These are phyloP conservation scores for Trichocladium antarcticum DNA, from an alignment of 495 filamentous ascomycete genomes.

Conservation along the genomic window DNA sequence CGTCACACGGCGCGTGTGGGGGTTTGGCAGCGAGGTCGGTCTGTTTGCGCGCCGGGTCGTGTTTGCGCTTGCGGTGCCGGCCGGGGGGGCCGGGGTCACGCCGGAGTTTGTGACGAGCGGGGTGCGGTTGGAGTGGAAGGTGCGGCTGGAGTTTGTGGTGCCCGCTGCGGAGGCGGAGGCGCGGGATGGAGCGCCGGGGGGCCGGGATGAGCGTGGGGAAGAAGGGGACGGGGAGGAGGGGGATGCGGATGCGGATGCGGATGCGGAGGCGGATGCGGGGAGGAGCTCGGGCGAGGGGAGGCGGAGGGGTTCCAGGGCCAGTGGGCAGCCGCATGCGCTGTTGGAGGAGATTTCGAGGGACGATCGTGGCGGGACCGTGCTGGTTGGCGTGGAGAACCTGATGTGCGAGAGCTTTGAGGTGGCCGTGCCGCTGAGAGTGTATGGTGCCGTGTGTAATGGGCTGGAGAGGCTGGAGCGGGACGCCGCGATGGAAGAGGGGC, in stretches of 20 bases:
- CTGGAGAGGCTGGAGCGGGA: conserved; percentile 41
- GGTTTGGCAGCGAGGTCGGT: conserved; percentile 63
- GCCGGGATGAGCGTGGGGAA: neutral
- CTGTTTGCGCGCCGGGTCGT: conserved; percentile 66
- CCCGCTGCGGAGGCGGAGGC: conserved; percentile 31
- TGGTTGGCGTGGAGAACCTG: conserved; percentile 64
- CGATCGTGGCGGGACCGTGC: conserved; percentile 54
- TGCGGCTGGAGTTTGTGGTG: conserved; percentile 80
- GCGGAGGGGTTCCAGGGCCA: neutral
- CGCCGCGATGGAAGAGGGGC: conserved; percentile 36
- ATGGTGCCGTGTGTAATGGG: conserved; percentile 50
- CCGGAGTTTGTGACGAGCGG: conserved; percentile 85
- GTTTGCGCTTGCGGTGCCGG: conserved; percentile 72
- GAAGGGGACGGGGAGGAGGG: conserved; percentile 6
- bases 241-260: conserved; percentile 9
- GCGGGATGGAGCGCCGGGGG: neutral
- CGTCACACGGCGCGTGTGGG: conserved; percentile 71
- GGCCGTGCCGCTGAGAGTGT: conserved; percentile 69
- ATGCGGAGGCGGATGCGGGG: neutral
- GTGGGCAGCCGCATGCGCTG: conserved; percentile 26
- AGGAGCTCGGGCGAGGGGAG: neutral
- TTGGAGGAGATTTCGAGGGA: conserved; percentile 56
- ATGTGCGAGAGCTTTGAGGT: conserved; percentile 86
- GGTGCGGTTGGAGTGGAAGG: conserved; percentile 72
- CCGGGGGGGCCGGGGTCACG: conserved; percentile 45